Evolutionary conservation across 2,329 filamentous ascomycete genomes (phyloP).

Genomic region (Cryphonectria carpinicola): DNA sequence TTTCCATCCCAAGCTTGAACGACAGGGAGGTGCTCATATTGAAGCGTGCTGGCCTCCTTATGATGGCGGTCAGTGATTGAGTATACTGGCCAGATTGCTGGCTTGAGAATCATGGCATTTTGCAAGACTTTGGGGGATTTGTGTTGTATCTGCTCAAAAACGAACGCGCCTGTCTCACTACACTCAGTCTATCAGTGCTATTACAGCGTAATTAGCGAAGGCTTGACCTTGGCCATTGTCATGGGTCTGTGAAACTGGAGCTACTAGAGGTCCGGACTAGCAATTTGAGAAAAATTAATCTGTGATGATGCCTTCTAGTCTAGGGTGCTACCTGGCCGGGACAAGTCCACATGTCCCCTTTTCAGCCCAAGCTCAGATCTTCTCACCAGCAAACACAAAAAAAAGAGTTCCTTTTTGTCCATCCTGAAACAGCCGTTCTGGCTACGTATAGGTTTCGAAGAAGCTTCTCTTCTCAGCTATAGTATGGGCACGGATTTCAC

Average conservation of each 20-base stretch:
- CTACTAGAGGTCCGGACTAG: neutral
- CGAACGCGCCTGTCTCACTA: neutral
- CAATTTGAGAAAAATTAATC: neutral
- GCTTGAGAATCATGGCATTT: neutral
- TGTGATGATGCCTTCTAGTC: neutral
- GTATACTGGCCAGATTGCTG: neutral
- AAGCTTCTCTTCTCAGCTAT: neutral
- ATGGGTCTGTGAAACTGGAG: neutral
- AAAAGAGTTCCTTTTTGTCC: neutral
- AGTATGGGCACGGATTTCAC: neutral
- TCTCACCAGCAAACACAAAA: neutral
- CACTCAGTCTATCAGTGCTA: neutral
- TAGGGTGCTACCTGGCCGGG: neutral
- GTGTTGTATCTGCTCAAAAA: neutral
- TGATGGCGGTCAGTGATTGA: neutral
- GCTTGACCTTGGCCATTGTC: neutral
- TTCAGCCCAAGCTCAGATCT: too few species aligned
- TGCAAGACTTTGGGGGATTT: neutral
- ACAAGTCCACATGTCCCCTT: neutral
- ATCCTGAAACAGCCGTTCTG: neutral
- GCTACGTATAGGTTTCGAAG: too few species aligned
- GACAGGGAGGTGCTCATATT: neutral
- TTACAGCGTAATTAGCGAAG: neutral
- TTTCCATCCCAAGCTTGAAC: constrained; percentile 9
- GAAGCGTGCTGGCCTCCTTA: neutral